Base-by-base conservation (phyloP, 805 yeast genomes). In the Ogataea pini region DNA sequence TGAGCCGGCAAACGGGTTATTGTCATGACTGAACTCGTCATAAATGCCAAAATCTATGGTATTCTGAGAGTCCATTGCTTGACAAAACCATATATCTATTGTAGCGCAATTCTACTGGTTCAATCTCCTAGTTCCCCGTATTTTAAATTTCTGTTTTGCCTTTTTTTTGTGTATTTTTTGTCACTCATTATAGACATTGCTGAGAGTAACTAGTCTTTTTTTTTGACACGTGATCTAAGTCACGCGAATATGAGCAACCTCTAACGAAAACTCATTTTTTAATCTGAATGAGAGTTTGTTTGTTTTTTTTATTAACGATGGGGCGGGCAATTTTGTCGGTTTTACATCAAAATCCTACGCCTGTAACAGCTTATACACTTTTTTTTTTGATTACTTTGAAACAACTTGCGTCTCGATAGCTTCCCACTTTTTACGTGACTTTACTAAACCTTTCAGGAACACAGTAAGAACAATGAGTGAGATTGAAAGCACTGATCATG, bases 1-100 rank as follows among this genome's bases (percentile, higher is more conserved):
- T 3, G 70, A 64, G 13, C 69, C 70, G 2, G 62, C 64, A 55
- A 68, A 68, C 7, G 72, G 72, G 47, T 68, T 68, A 45, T 68
- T 68, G 45, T 66, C 71, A 28, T 54, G 51, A 39, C 58, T 52
- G 48, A 62, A 64, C 33, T 68, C 71, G 44, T 65, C 69, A 45
- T 61, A 55, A 27, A 60, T 62, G 31, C 62, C 64, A 53, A 60
- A 62, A 44, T 61, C 58, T 65, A 59, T 62, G 37, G 22, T 19
- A 17, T 19, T 20, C 16, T 34, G 20, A 18, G 37, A 8, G 6
- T 34, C 24, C 37, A 36, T 34, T 18, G 22, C 37, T 10, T n/a
- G 13, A 13, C 7, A 19, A 34, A 34, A 18, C 24, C 37, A 34
- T 34, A 14, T 12, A 34, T 3, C 5, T 8, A 3, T n/a, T n/a